Percentiles rank a stretch among this genome's conserved stretches.
These are phyloP conservation scores for Lotmaria passim DNA, from an alignment of 208 protist genomes.

Conservation along the genomic window DNA sequence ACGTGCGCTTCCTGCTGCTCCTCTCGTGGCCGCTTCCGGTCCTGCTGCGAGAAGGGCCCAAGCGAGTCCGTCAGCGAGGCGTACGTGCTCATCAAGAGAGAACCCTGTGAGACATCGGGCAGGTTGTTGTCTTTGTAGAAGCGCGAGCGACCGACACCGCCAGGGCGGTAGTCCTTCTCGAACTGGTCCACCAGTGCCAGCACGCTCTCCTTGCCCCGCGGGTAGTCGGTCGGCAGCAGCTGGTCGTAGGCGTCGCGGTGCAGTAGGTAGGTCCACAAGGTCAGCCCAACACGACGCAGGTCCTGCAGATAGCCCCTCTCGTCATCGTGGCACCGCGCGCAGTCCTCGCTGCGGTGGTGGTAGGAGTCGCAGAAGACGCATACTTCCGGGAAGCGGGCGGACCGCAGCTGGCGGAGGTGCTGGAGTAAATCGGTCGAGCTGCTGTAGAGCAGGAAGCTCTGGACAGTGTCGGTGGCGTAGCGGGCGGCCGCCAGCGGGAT, in stretches of 20 bases:
- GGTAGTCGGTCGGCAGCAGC: slow-evolving; percentile 70
- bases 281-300: slow-evolving; percentile 64
- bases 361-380: slow-evolving; percentile 86
- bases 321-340: slow-evolving; percentile 49
- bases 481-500: slow-evolving; percentile 83
- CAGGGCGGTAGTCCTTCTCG: slow-evolving; percentile 74
- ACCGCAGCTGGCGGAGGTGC: slow-evolving; percentile 68
- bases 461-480: slow-evolving; percentile 86
- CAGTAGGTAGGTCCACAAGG: slow-evolving; percentile 76
- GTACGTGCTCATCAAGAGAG: slow-evolving; percentile 35
- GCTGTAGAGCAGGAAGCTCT: slow-evolving; percentile 79
- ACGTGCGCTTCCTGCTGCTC: background rate
- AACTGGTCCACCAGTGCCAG: slow-evolving; percentile 64
- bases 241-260: slow-evolving; percentile 68
- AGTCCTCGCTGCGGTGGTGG: slow-evolving; percentile 74
- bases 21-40: slow-evolving; percentile 13
- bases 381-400: slow-evolving; percentile 78
- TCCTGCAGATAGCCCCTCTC: slow-evolving; percentile 74
- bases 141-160: slow-evolving; percentile 64
- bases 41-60: background rate
- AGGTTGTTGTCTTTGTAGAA: slow-evolving; percentile 81
- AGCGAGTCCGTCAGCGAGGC: slow-evolving; percentile 18
- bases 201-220: slow-evolving; percentile 58
- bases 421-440: slow-evolving; percentile 73
- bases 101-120: slow-evolving; percentile 18